These are phyloP conservation scores for Solanum lycopersicoides DNA, from an alignment of 257 asterid genomes.

Conservation along the genomic window DNA sequence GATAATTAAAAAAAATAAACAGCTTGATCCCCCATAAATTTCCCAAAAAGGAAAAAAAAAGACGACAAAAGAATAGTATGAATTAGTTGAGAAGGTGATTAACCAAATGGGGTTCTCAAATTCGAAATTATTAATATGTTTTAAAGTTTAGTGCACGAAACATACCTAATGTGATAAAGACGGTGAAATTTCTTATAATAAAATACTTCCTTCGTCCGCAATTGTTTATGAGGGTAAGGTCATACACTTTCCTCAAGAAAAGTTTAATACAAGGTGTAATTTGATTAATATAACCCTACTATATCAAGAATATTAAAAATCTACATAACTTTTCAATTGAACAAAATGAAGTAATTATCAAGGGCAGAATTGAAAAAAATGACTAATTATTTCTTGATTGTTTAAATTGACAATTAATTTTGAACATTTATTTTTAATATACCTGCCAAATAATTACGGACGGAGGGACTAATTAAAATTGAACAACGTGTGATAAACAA, in stretches of 20 bases:
- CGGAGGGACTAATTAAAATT: not conserved
- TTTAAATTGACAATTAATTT: no score
- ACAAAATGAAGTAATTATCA: no score
- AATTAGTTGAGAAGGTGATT: not conserved
- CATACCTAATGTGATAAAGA: not conserved
- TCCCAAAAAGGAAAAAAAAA: not conserved
- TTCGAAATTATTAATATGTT: not conserved
- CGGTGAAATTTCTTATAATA: accelerated
- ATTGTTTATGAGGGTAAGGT: no score
- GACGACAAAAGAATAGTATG: not conserved
- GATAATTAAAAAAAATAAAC: not conserved
- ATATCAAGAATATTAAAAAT: no score
- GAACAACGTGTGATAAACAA: not conserved
- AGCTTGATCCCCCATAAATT: not conserved
- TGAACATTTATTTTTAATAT: no score
- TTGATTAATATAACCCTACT: no score
- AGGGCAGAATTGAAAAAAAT: no score
- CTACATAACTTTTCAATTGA: no score
- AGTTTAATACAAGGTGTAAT: no score
- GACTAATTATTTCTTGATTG: no score
- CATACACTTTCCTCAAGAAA: no score
- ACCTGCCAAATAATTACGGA: no score
- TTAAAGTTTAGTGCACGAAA: accelerated
- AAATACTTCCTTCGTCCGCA: not conserved
- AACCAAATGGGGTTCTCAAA: not conserved